Evolutionary conservation across 2,329 filamentous ascomycete genomes (phyloP).

Genomic region (Fusarium chaquense): DNA sequence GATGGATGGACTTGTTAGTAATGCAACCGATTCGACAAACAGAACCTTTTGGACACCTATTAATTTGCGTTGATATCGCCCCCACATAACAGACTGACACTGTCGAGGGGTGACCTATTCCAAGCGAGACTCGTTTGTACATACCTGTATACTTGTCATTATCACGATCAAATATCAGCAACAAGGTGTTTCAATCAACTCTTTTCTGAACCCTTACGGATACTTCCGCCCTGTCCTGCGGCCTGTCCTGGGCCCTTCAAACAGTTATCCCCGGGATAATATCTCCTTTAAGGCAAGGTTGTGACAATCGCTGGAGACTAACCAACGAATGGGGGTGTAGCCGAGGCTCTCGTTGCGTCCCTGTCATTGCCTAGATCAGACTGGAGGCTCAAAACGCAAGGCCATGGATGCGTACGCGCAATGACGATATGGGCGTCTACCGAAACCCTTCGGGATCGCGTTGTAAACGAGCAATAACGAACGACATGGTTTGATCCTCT

Average conservation of each 20-base stretch:
- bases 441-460: conserved; percentile 40
- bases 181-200: background rate
- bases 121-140: conserved; percentile 14
- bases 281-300: conserved; percentile 34
- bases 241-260: background rate
- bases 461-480: conserved; percentile 19
- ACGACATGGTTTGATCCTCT: background rate
- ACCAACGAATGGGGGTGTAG: conserved; percentile 7
- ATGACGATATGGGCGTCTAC: conserved; percentile 19
- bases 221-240: conserved; percentile 20
- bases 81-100: background rate
- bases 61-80: background rate
- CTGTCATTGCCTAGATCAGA: conserved; percentile 34
- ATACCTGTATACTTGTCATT: background rate
- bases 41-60: background rate
- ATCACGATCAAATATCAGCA: background rate
- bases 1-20: conserved; percentile 1
- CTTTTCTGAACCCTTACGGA: conserved; percentile 9
- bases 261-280: conserved; percentile 25
- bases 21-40: background rate
- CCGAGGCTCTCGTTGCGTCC: conserved; percentile 30
- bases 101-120: conserved; percentile 3
- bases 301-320: conserved; percentile 20
- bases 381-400: conserved; percentile 32
- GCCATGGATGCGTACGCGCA: background rate